A percentile compares a stretch with the other conserved stretches of the same genome.
Evolutionary conservation across 331 rosid genomes (phyloP).

Genomic region (Acacia concinna): DNA sequence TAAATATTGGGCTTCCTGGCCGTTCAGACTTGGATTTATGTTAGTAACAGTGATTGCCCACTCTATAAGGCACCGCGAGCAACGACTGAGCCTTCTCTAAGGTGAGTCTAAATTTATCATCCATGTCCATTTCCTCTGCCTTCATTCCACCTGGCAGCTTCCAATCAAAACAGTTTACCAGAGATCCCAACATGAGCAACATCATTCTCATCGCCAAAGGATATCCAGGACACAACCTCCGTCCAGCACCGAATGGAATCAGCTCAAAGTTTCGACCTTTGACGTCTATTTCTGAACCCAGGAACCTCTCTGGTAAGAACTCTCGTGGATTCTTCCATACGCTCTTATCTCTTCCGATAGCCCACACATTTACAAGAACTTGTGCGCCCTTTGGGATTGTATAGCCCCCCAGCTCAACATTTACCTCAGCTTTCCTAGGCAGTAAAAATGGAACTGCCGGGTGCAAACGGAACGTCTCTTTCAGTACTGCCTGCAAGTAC

Average conservation of each 20-base stretch:
- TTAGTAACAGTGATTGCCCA: not conserved
- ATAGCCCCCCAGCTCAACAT: not conserved
- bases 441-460: not conserved
- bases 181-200: not conserved
- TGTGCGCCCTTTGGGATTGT: not conserved
- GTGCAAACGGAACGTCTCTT: not conserved
- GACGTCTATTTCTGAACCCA: slow-evolving; percentile 23
- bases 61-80: not conserved
- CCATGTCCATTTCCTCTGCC: not conserved
- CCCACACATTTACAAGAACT: not conserved
- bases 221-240: slow-evolving; percentile 45
- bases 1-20: too few species aligned
- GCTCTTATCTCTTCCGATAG: not conserved
- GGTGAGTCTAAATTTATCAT: not conserved
- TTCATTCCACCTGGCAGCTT: not conserved
- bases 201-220: slow-evolving; percentile 39
- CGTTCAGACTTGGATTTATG: too few species aligned
- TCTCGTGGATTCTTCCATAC: not conserved
- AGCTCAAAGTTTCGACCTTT: slow-evolving; percentile 42
- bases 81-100: not conserved
- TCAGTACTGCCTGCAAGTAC: not conserved
- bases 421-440: not conserved
- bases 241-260: slow-evolving; percentile 44
- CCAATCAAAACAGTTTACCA: not conserved
- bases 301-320: not conserved